Percentiles rank a stretch among this genome's conserved stretches.
Conservation (phyloP, 75 land plant genomes). For the Sequoiadendron giganteum region DNA sequence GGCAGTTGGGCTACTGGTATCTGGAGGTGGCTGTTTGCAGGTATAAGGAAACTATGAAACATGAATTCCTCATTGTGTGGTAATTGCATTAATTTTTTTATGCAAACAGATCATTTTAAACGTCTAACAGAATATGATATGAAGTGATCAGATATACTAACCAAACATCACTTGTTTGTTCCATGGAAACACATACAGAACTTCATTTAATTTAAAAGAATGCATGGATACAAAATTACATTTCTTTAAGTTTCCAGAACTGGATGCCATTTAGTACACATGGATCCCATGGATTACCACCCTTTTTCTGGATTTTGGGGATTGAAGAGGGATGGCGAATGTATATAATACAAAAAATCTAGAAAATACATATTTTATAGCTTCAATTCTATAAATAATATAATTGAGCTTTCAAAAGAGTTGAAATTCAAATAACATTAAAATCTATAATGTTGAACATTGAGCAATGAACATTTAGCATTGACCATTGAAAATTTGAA, state of each 20-base stretch:
- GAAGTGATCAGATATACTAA: neutral
- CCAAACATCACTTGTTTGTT: neutral
- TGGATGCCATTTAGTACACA: neutral
- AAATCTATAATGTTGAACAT: neutral
- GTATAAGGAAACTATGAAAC: constrained; percentile 19
- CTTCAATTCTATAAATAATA: neutral
- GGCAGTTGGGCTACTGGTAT: constrained; percentile 57
- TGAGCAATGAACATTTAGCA: neutral
- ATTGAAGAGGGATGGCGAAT: neutral
- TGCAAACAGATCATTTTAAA: neutral
- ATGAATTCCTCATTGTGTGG: neutral
- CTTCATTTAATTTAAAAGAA: neutral
- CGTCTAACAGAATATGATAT: neutral
- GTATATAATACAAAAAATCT: neutral
- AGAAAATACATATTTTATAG: neutral
- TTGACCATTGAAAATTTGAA: neutral
- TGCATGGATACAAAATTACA: neutral
- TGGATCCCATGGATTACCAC: neutral
- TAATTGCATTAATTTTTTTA: neutral
- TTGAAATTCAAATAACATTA: neutral
- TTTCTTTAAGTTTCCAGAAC: neutral
- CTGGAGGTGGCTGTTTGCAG: constrained; percentile 92
- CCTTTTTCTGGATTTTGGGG: neutral
- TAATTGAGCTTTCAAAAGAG: neutral
- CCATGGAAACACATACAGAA: neutral